A percentile compares a stretch with the other conserved stretches of the same genome.
These are phyloP conservation scores for Paramecium sexaurelia DNA, from an alignment of 73 alveolate species.

Conservation along the genomic window DNA sequence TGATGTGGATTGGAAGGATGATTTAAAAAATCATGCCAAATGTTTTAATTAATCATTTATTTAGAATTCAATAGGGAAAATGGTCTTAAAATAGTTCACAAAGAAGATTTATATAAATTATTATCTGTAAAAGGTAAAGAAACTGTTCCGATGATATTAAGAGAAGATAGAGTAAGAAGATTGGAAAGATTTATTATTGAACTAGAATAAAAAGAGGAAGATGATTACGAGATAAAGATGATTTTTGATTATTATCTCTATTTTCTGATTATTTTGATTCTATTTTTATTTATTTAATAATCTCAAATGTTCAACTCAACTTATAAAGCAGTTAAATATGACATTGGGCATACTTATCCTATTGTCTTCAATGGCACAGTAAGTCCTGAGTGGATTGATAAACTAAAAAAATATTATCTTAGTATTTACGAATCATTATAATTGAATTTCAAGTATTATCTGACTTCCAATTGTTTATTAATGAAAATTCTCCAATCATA, in stretches of 20 bases:
- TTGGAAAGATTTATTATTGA: background rate
- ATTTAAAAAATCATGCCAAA: conserved; percentile 73
- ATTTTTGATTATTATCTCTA: background rate
- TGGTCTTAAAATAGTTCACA: background rate
- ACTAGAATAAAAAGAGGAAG: background rate
- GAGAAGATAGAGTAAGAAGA: conserved; percentile 78
- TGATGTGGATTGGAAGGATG: conserved; percentile 85
- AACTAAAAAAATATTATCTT: background rate
- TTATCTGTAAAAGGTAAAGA: conserved; percentile 63
- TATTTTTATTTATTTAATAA: background rate
- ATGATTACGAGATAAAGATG: background rate
- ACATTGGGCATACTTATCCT: background rate
- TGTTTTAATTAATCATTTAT: conserved; percentile 46
- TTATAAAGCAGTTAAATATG: background rate
- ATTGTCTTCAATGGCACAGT: background rate
- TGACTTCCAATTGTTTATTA: background rate
- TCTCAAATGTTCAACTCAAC: background rate
- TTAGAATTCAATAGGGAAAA: background rate
- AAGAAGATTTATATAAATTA: background rate
- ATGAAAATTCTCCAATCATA: background rate
- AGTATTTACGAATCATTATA: background rate
- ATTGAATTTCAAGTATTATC: background rate
- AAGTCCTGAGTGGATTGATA: background rate
- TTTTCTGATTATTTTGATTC: background rate
- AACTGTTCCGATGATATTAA: conserved; percentile 78